These are phyloP conservation scores for Penicillium frequentans DNA, from an alignment of 2,329 filamentous ascomycete genomes.

Conservation along the genomic window DNA sequence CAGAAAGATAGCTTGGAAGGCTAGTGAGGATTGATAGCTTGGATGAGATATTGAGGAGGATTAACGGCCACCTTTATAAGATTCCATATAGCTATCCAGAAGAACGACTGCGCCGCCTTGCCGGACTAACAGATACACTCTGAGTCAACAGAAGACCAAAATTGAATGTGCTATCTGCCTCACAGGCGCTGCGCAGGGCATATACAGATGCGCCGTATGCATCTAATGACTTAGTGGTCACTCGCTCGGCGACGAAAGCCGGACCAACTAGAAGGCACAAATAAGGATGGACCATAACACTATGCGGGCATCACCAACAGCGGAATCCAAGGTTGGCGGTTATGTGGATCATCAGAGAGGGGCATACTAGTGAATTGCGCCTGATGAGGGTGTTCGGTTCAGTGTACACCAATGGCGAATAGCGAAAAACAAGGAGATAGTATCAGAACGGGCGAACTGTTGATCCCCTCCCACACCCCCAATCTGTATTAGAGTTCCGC, in stretches of 20 bases:
- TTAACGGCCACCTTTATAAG: conserved; percentile 18
- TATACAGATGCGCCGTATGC: conserved; percentile 19
- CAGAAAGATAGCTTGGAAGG: neutral
- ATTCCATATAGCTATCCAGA: conserved; percentile 20
- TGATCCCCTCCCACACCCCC: conserved; percentile 8
- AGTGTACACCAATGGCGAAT: conserved; percentile 2
- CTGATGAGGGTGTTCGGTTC: conserved; percentile 9
- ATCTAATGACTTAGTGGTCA: conserved; percentile 18
- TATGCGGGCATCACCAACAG: conserved; percentile 17
- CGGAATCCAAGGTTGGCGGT: conserved; percentile 26
- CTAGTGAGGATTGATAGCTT: conserved; percentile 3
- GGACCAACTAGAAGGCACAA: conserved; percentile 13
- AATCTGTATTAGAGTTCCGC: conserved; percentile 9
- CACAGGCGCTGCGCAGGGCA: conserved; percentile 11
- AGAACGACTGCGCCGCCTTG: conserved; percentile 18
- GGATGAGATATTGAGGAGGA: conserved; percentile 9
- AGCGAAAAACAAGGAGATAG: neutral
- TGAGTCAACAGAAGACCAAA: neutral
- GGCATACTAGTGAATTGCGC: conserved; percentile 14
- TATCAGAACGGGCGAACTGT: conserved; percentile 5
- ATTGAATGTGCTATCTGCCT: conserved; percentile 1
- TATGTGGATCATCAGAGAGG: conserved; percentile 29
- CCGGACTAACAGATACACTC: conserved; percentile 13
- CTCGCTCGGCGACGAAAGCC: conserved; percentile 19
- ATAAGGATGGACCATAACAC: conserved; percentile 7